Evolutionary conservation across 2,329 filamentous ascomycete species (phyloP).

Genomic region (Claviceps monticola): DNA sequence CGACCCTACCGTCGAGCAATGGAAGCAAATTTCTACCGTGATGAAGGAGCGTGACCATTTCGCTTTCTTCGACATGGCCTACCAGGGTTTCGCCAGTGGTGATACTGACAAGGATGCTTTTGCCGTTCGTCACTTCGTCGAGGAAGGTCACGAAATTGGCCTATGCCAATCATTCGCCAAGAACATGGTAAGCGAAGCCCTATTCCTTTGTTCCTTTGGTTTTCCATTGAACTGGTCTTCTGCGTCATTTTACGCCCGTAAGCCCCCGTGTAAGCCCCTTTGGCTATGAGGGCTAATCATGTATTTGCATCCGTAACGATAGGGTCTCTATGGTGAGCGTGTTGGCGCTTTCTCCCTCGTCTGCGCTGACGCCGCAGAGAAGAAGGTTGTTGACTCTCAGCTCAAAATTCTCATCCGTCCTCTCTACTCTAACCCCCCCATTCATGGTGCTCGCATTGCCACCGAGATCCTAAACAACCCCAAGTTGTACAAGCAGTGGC

Average conservation of each 20-base stretch:
- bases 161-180: slow-evolving; percentile 94
- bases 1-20: slow-evolving; percentile 84
- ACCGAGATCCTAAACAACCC: slow-evolving; percentile 81
- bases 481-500: slow-evolving; percentile 82
- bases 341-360: slow-evolving; percentile 94
- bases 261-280: not conserved
- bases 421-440: slow-evolving; percentile 94
- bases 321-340: slow-evolving; percentile 97
- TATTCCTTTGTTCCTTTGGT: not conserved
- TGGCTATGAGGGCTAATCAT: not conserved
- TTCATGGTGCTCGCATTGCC: slow-evolving; percentile 91
- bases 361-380: slow-evolving; percentile 72
- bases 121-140: slow-evolving; percentile 82
- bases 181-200: slow-evolving; percentile 64
- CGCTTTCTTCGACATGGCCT: slow-evolving; percentile 98
- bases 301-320: not conserved
- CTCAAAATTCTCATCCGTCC: slow-evolving; percentile 96
- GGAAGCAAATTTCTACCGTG: slow-evolving; percentile 76
- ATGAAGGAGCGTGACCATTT: slow-evolving; percentile 81
- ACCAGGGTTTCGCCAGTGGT: slow-evolving; percentile 93
- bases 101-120: slow-evolving; percentile 88
- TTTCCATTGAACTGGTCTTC: not conserved
- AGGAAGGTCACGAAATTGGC: slow-evolving; percentile 77
- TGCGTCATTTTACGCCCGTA: not conserved
- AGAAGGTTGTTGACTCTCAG: slow-evolving; percentile 91